Base-by-base conservation (phyloP, 2,329 filamentous ascomycete genomes). In the Rutstroemia sp. region DNA sequence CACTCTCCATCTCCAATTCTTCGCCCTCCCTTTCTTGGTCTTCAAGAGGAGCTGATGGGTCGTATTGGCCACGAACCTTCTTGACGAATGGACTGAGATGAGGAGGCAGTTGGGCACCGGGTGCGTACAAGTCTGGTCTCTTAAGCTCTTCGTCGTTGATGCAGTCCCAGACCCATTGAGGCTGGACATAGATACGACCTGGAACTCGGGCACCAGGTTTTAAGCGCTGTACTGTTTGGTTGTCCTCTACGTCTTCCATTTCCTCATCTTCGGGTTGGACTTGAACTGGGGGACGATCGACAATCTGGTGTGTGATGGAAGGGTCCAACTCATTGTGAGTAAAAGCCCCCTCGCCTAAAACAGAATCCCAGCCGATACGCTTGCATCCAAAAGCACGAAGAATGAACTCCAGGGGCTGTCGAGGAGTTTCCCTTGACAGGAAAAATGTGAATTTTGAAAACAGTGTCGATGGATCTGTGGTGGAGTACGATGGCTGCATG, bases 81-180 rank as follows among this genome's bases (percentile, higher is more conserved):
- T 92, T 92, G 62, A 97, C 91, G 79, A 95, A 99, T 25, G 94
- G 94, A 72, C 92, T 97, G 65, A 99, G 74, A 78, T 99, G 94
- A 12, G 94, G 94, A 21, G 94, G 94, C 34, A 99, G 78, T 63
- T 90, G 86, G 18, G 92, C 87, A 18, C 94, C 94, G 2, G 94
- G 94, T 0, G 87, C 89, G 68, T 99, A 99, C 38, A 92, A 74
- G 69, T 96, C 90, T 34, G 92, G 83, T 62, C 88, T 81, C 71
- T 96, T 85, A 56, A 99, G 76, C 72, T 92, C 90, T 61, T 90
- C 90, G 47, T 94, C 89, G 71, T 99, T 99, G 71, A 96, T 77
- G 67, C 89, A 92, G 69, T 99, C 94, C 94, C 94, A 99, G 4
- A 99, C 85, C 92, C 95, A 99, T 71, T 99, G 94, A 19, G 94